Base-by-base conservation (phyloP, 2,329 filamentous ascomycete species). In the Verticillium zaregamsianum region DNA sequence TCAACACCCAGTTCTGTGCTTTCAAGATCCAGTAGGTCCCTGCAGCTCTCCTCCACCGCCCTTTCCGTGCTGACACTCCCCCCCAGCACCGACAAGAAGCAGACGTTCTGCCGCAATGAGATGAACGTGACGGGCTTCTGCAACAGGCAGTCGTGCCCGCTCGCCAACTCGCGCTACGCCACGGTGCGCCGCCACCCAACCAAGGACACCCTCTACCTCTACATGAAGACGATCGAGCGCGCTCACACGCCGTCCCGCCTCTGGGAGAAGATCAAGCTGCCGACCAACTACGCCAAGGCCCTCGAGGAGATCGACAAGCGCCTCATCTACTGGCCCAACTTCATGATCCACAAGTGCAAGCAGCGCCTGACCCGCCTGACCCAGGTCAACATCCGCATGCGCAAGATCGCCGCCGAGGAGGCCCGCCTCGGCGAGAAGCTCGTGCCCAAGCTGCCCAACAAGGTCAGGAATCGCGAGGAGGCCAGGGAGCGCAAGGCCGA, bases 71-170 rank as follows among this genome's bases (percentile, higher is more conserved):
- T 79, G 67, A 80, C 66, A 58, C 33, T 14, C 33, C 33, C 39
- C 8, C 25, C 28, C 71, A 92, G 87, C 80, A 92, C 89, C 23
- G 91, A 91, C 28, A 96, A 94, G 77, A 86, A 89, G 63, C 90
- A 95, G 76, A 97, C 88, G 70, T 99, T 98, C 78, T 99, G 95
- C 78, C 90, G 94, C 75, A 97, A 97, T 78, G 93, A 94, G 78
- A 90, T 93, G 83, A 96, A 96, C 74, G 89, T 93, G 58, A 90
- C 86, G 14, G 90, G 91, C 61, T 85, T 94, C 65, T 95, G 91
- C 79, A 93, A 91, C 73, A 85, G 92, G 62, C 92, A 97, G 76
- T 92, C 91, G 60, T 97, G 93, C 74, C 93, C 93, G 3, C 86
- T 97, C 62, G 92, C 93, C 68, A 97, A 97, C 80, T 91, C 89